A percentile compares a stretch with the other conserved stretches of the same genome.
These are phyloP conservation scores for Geosmithia flava DNA, from an alignment of 2,329 filamentous ascomycete genomes.

Conservation along the genomic window DNA sequence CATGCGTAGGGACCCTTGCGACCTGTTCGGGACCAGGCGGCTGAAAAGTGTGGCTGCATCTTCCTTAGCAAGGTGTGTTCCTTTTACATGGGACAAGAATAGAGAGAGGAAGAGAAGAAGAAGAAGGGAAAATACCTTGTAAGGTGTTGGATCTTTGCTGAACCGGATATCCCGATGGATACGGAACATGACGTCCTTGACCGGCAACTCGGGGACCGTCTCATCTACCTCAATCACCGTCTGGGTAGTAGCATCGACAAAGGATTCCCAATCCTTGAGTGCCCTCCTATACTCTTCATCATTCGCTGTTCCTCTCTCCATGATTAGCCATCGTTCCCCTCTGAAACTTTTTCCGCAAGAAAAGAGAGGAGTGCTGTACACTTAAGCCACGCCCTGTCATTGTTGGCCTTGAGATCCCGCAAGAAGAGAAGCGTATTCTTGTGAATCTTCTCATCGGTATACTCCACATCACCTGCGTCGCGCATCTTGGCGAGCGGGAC, in stretches of 20 bases:
- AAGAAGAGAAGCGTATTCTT: constrained; percentile 47
- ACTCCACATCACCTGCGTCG: constrained; percentile 23
- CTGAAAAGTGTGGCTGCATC: constrained; percentile 65
- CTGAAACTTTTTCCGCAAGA: not conserved
- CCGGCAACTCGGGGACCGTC: constrained; percentile 74
- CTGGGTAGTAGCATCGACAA: constrained; percentile 59
- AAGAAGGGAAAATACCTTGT: constrained; percentile 50
- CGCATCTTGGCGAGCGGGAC: constrained; percentile 22
- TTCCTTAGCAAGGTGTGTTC: not conserved
- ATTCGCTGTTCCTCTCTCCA: constrained; percentile 42
- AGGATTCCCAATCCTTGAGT: constrained; percentile 70
- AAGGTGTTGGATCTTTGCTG: constrained; percentile 72
- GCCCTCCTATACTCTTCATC: constrained; percentile 69
- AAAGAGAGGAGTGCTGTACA: constrained; percentile 17
- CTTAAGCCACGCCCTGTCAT: constrained; percentile 46
- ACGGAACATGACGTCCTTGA: constrained; percentile 77
- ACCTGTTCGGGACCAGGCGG: constrained; percentile 77
- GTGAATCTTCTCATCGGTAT: constrained; percentile 40
- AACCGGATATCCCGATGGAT: constrained; percentile 84
- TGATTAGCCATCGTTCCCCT: too few species aligned
- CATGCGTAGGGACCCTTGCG: constrained; percentile 78
- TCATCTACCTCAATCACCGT: constrained; percentile 62
- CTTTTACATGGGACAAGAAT: not conserved
- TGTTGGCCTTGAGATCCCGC: constrained; percentile 45
- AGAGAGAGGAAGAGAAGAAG: not conserved